phyloP scores from a whole-genome alignment of 73 alveolate species.

The Paramecium pentaurelia region DNA sequence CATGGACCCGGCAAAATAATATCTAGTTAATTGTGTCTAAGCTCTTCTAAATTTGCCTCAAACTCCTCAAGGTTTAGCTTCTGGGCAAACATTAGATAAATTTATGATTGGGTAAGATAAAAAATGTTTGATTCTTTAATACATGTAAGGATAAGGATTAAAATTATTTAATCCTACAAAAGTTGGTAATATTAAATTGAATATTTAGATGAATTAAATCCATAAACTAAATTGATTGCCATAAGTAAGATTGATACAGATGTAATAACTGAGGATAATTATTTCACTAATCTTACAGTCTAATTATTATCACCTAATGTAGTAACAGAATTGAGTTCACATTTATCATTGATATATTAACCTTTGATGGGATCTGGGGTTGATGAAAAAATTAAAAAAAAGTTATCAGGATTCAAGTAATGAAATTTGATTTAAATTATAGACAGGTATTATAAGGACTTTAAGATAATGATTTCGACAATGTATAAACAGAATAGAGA shows the following conservation, averaged over 20 bases:
- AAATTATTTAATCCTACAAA: background rate
- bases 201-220: background rate
- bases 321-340: background rate
- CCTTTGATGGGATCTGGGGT: conserved; percentile 24
- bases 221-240: background rate
- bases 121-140: background rate
- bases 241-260: background rate
- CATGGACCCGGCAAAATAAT: conserved; percentile 51
- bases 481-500: background rate
- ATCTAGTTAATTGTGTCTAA: conserved; percentile 38
- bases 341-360: background rate
- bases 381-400: conserved; percentile 19
- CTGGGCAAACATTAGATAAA: conserved; percentile 15
- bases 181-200: background rate
- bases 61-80: background rate
- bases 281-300: background rate
- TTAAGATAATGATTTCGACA: background rate
- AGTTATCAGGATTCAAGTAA: background rate
- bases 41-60: conserved; percentile 22
- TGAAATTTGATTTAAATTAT: background rate
- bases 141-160: conserved; percentile 12
- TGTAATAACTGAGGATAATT: conserved; percentile 42
- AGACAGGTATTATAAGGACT: background rate
- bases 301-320: conserved; percentile 27
- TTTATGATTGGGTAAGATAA: conserved; percentile 14